phyloP scores from a whole-genome alignment of 2,329 filamentous ascomycete species.

The Coniochaeta ligniaria region DNA sequence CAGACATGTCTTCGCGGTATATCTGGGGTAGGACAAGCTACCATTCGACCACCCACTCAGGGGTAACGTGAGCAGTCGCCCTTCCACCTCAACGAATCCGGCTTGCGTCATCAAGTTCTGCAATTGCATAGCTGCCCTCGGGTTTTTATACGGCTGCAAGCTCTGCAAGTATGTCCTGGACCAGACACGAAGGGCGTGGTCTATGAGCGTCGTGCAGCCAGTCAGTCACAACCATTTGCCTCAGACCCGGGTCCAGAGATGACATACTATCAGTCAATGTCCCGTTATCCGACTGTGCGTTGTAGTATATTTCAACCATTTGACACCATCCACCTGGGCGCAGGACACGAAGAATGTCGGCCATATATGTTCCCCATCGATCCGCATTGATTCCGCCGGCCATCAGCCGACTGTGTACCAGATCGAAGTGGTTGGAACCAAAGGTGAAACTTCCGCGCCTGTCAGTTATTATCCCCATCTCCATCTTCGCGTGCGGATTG shows the following conservation, averaged over 20 bases:
- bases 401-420: constrained; percentile 73
- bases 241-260: neutral
- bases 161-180: constrained; percentile 57
- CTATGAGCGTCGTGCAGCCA: constrained; percentile 21
- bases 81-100: constrained; percentile 63
- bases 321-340: constrained; percentile 79
- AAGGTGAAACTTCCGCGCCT: constrained; percentile 52
- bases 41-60: constrained; percentile 64
- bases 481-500: neutral
- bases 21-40: constrained; percentile 26
- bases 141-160: constrained; percentile 58
- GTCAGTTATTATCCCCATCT: constrained; percentile 6
- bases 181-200: constrained; percentile 61
- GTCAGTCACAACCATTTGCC: neutral
- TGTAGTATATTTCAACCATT: constrained; percentile 81
- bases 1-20: constrained; percentile 9
- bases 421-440: constrained; percentile 64
- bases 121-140: constrained; percentile 55
- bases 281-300: constrained; percentile 80
- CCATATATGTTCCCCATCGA: constrained; percentile 70
- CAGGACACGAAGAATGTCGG: constrained; percentile 66
- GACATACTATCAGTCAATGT: constrained; percentile 56
- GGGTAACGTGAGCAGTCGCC: constrained; percentile 57
- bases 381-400: constrained; percentile 62
- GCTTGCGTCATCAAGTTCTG: constrained; percentile 49